Conservation (phyloP, 305 asterid species). For the Rubia peregrina region DNA sequence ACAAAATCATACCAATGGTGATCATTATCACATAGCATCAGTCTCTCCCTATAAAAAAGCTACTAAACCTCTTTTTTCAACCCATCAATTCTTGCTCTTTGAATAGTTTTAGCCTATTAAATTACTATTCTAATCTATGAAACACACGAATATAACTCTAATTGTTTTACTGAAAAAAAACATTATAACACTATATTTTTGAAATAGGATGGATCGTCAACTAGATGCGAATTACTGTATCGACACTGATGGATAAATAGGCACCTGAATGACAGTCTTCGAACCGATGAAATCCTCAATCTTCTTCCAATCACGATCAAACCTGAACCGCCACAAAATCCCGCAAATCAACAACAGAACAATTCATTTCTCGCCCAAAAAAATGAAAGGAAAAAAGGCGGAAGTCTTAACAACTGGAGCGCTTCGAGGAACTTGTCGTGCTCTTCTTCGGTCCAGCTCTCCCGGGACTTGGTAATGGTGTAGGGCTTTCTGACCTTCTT, state of each 20-base stretch:
- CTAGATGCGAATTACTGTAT: not conserved
- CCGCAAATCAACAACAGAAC: not conserved
- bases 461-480: constrained; percentile 86
- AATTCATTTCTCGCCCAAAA: not conserved
- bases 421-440: constrained; percentile 95
- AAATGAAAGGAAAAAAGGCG: not conserved
- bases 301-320: constrained; percentile 97
- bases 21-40: too few species aligned
- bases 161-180: too few species aligned
- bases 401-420: constrained; percentile 55
- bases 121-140: not conserved
- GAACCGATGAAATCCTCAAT: constrained; percentile 92
- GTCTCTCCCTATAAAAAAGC: too few species aligned
- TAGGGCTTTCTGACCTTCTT: constrained; percentile 78
- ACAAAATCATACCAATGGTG: too few species aligned
- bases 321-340: constrained; percentile 41
- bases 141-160: too few species aligned
- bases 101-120: too few species aligned
- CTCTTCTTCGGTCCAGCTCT: constrained; percentile 91
- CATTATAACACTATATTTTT: not conserved
- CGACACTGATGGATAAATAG: not conserved
- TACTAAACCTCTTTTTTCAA: not conserved
- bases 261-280: constrained; percentile 91
- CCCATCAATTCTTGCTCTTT: too few species aligned
- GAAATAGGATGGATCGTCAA: not conserved